Evolutionary conservation across 2,329 filamentous ascomycete species (phyloP).

Genomic region (Aureobasidium pullulans): DNA sequence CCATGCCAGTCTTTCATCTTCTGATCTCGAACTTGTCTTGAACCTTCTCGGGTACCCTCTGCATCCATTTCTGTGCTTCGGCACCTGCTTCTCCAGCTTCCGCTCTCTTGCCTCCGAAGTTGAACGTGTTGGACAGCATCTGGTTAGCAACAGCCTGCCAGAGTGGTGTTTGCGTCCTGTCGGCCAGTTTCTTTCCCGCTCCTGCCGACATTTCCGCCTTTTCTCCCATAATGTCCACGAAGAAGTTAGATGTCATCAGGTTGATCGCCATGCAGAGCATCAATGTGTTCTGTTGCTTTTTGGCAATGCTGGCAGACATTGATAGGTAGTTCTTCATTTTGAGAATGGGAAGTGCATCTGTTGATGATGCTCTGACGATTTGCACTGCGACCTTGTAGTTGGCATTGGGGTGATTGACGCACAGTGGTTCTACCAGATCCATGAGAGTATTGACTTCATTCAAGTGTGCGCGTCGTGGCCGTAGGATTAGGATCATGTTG

Average conservation of each 20-base stretch:
- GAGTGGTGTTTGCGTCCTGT: constrained; percentile 37
- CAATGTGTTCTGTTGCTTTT: constrained; percentile 64
- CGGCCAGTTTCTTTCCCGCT: constrained; percentile 46
- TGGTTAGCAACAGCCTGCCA: constrained; percentile 63
- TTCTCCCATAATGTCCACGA: constrained; percentile 67
- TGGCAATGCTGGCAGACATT: constrained; percentile 61
- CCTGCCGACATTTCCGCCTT: constrained; percentile 45
- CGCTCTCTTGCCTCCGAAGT: constrained; percentile 58
- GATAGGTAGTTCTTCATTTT: constrained; percentile 74
- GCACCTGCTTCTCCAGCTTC: constrained; percentile 42
- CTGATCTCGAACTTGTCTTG: constrained; percentile 14
- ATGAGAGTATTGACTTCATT: constrained; percentile 54
- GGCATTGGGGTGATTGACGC: constrained; percentile 60
- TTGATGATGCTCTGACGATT: constrained; percentile 60
- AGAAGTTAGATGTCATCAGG: constrained; percentile 78
- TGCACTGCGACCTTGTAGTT: constrained; percentile 73
- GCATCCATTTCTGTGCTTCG: constrained; percentile 32
- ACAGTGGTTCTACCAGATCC: constrained; percentile 59
- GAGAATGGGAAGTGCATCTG: constrained; percentile 58
- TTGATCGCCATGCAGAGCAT: constrained; percentile 76
- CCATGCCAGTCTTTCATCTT: background rate
- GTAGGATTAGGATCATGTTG: constrained; percentile 42
- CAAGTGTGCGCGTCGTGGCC: constrained; percentile 33
- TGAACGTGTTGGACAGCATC: constrained; percentile 67
- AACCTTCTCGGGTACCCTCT: constrained; percentile 18